Evolutionary conservation across 208 protist species (phyloP).

Genomic region (Leishmania aethiopica): DNA sequence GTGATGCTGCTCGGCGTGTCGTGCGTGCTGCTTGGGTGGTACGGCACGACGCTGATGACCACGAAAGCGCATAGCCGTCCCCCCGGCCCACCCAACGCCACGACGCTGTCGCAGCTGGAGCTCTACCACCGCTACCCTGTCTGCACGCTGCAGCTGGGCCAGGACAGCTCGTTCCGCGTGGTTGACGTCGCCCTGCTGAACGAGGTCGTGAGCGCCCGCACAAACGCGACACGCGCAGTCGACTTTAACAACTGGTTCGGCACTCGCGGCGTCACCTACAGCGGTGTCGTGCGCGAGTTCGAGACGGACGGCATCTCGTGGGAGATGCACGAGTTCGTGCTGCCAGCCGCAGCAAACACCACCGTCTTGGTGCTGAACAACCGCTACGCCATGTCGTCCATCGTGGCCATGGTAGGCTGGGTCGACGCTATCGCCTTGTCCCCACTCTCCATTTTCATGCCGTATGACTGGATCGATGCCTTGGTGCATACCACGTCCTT

Average conservation of each 20-base stretch:
- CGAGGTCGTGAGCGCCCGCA: constrained; percentile 44
- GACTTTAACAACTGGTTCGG: constrained; percentile 75
- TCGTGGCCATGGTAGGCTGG: constrained; percentile 59
- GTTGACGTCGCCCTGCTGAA: constrained; percentile 62
- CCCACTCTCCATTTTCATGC: constrained; percentile 71
- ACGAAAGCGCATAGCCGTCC: constrained; percentile 41
- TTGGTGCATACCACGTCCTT: constrained; percentile 66
- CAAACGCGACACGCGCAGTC: constrained; percentile 7
- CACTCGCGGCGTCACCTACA: constrained; percentile 40
- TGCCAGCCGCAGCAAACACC: constrained; percentile 29
- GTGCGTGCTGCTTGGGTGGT: constrained; percentile 69
- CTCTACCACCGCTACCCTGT: constrained; percentile 76
- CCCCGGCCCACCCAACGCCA: constrained; percentile 4
- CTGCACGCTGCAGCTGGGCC: constrained; percentile 46
- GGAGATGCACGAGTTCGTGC: constrained; percentile 48
- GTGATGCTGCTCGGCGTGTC: constrained; percentile 47
- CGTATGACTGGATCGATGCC: constrained; percentile 44
- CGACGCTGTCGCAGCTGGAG: constrained; percentile 20
- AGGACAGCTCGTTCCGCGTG: constrained; percentile 39
- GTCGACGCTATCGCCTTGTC: constrained; percentile 65
- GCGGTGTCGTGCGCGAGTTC: constrained; percentile 33
- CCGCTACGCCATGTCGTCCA: constrained; percentile 47
- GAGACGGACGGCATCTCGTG: constrained; percentile 33
- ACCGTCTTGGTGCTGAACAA: constrained; percentile 66
- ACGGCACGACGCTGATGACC: constrained; percentile 53